These are phyloP conservation scores for Euphorbia pulcherrima DNA, from an alignment of 345 rosid species.

Conservation along the genomic window DNA sequence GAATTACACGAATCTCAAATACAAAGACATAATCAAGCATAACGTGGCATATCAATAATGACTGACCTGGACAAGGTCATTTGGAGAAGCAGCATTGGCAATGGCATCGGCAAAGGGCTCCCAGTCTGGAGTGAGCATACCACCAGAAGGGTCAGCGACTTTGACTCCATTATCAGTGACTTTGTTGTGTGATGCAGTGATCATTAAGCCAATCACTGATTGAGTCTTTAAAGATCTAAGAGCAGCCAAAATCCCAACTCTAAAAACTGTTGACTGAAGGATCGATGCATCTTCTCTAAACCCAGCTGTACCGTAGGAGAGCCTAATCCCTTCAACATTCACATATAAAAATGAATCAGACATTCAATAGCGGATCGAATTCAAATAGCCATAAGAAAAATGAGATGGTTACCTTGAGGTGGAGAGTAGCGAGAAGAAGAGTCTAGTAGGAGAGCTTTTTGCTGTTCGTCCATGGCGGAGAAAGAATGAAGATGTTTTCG, in stretches of 20 bases:
- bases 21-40: not conserved
- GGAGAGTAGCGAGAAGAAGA: conserved; percentile 48
- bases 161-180: conserved; percentile 85
- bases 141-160: conserved; percentile 77
- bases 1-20: not conserved
- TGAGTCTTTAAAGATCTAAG: conserved; percentile 72
- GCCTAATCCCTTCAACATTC: conserved; percentile 42
- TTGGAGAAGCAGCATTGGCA: conserved; percentile 57
- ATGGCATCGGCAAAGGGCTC: conserved; percentile 86
- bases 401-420: conserved; percentile 38
- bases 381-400: not conserved
- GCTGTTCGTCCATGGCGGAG: conserved; percentile 50
- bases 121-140: conserved; percentile 92
- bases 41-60: not conserved
- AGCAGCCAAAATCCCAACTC: conserved; percentile 81
- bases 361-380: not conserved
- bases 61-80: conserved; percentile 47
- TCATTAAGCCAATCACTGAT: conserved; percentile 69
- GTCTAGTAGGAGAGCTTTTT: conserved; percentile 45
- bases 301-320: conserved; percentile 88
- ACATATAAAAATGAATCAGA: not conserved
- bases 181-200: conserved; percentile 91
- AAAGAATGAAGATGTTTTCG: not conserved
- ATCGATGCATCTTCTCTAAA: conserved; percentile 73
- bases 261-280: conserved; percentile 63